phyloP scores from a whole-genome alignment of 371 early-diverging fungal species.

The Mortierella sp. region DNA sequence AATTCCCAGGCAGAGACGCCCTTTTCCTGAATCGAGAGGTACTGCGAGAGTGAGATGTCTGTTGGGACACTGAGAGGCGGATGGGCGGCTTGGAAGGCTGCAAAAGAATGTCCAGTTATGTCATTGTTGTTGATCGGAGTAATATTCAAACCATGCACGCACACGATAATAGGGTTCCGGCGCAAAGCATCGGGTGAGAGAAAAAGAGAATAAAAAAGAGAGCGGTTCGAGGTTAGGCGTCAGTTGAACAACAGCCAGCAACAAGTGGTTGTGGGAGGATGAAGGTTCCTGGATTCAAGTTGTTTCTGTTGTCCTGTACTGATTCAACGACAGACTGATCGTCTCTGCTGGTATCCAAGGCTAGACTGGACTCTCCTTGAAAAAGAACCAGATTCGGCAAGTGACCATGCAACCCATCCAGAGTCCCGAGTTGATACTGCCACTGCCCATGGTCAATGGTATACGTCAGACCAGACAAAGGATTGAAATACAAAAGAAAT shows the following conservation, averaged over 20 bases:
- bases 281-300: neutral
- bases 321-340: neutral
- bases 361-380: neutral
- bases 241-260: neutral
- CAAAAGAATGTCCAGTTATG: neutral
- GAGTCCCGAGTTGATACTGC: neutral
- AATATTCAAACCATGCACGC: neutral
- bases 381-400: too few species aligned
- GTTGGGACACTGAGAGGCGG: constrained; percentile 77
- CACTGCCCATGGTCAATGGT: neutral
- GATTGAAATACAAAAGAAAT: neutral
- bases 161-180: constrained; percentile 6
- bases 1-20: constrained; percentile 90
- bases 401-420: neutral
- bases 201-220: neutral
- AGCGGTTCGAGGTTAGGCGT: neutral
- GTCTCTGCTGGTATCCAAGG: neutral
- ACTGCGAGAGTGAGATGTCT: constrained; percentile 76
- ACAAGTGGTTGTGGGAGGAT: neutral
- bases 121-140: constrained; percentile 5
- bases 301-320: neutral
- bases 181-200: constrained; percentile 6
- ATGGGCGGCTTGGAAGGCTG: constrained; percentile 65
- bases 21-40: constrained; percentile 83
- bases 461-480: neutral